Conservation (phyloP, 257 asterid genomes). For the Forsythia suspensa region DNA sequence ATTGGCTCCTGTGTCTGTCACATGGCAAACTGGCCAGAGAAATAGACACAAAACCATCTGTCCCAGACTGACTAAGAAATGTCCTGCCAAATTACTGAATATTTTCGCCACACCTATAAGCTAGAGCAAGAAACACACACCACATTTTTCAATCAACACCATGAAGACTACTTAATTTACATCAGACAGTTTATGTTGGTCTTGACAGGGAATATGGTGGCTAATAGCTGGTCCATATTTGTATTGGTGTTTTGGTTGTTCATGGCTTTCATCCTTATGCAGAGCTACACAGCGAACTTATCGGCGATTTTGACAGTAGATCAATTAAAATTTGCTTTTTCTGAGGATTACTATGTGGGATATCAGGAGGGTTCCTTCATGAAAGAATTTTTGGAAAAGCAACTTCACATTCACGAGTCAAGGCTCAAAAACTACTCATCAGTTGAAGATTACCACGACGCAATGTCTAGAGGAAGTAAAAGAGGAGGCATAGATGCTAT, state of each 20-base stretch:
- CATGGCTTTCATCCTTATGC: constrained; percentile 57
- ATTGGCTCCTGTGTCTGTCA: not conserved
- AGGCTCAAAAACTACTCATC: constrained; percentile 41
- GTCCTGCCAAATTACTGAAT: not conserved
- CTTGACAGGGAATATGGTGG: constrained; percentile 49
- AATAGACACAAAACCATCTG: not conserved
- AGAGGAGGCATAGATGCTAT: constrained; percentile 58
- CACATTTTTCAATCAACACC: too few species aligned
- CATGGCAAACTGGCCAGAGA: not conserved
- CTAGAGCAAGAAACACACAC: too few species aligned
- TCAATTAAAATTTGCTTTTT: constrained; percentile 42
- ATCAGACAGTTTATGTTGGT: not conserved
- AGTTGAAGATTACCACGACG: constrained; percentile 32
- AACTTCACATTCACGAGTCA: constrained; percentile 27
- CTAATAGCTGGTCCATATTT: constrained; percentile 49
- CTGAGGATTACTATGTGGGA: constrained; percentile 43
- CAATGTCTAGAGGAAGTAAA: constrained; percentile 45
- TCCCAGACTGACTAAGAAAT: not conserved
- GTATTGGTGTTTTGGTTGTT: constrained; percentile 51
- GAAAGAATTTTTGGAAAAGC: constrained; percentile 25
- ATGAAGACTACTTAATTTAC: not conserved
- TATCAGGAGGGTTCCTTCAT: constrained; percentile 58
- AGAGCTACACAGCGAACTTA: constrained; percentile 62
- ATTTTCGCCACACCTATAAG: not conserved
- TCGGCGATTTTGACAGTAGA: constrained; percentile 55